A percentile compares a stretch with the other conserved stretches of the same genome.
Conservation (phyloP, 805 yeast species). For the Naumovozyma baii region DNA sequence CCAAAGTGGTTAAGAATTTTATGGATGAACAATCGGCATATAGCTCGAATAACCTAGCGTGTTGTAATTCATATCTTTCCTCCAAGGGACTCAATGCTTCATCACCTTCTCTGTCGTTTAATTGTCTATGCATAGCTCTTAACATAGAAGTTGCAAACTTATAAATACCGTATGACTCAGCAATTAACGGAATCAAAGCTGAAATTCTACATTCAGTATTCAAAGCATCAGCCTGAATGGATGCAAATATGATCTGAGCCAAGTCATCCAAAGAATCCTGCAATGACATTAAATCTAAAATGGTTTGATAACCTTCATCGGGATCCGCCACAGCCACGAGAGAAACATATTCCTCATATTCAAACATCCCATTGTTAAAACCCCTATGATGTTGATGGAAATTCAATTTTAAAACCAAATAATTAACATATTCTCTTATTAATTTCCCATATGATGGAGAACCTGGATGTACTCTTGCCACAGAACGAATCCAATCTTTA, state of each 20-base stretch:
- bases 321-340: slow-evolving; percentile 84
- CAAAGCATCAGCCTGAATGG: slow-evolving; percentile 44
- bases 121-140: slow-evolving; percentile 72
- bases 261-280: slow-evolving; percentile 79
- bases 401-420: slow-evolving; percentile 59
- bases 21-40: slow-evolving; percentile 85
- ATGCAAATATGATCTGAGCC: slow-evolving; percentile 65
- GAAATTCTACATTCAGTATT: slow-evolving; percentile 69
- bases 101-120: slow-evolving; percentile 38
- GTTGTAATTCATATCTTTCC: slow-evolving; percentile 63
- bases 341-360: slow-evolving; percentile 89
- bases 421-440: slow-evolving; percentile 66
- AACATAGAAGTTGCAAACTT: slow-evolving; percentile 84
- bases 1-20: slow-evolving; percentile 68
- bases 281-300: slow-evolving; percentile 72
- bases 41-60: slow-evolving; percentile 60
- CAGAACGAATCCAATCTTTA: slow-evolving; percentile 64
- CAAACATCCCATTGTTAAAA: slow-evolving; percentile 83
- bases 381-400: slow-evolving; percentile 82
- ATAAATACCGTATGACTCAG: slow-evolving; percentile 88
- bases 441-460: slow-evolving; percentile 53
- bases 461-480: slow-evolving; percentile 45
- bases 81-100: slow-evolving; percentile 71
- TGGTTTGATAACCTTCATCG: slow-evolving; percentile 87
- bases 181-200: slow-evolving; percentile 80